phyloP scores from a whole-genome alignment of 805 yeast genomes.

The Candida nemodendra region DNA sequence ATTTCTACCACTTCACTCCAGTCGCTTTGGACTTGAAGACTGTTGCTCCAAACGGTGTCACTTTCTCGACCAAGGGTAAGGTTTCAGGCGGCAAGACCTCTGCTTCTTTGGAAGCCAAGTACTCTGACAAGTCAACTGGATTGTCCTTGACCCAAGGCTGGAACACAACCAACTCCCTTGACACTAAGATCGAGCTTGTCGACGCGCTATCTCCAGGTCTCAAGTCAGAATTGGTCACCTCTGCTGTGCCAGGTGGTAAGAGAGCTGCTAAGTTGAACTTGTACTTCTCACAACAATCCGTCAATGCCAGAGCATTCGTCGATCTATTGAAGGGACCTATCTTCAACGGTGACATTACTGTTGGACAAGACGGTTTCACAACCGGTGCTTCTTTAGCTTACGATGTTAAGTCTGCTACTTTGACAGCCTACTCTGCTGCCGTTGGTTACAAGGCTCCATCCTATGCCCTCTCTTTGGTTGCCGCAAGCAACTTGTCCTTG shows the following conservation, averaged over 20 bases:
- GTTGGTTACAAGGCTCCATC: slow-evolving; percentile 88
- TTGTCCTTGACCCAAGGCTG: slow-evolving; percentile 95
- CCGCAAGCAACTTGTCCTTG: slow-evolving; percentile 81
- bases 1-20: slow-evolving; percentile 89
- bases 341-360: slow-evolving; percentile 91
- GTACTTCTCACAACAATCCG: slow-evolving; percentile 87
- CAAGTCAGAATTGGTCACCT: slow-evolving; percentile 86
- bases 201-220: slow-evolving; percentile 94
- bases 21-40: slow-evolving; percentile 89
- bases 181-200: slow-evolving; percentile 89
- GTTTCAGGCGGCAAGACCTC: slow-evolving; percentile 77
- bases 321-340: slow-evolving; percentile 94
- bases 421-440: slow-evolving; percentile 91
- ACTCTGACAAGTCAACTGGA: slow-evolving; percentile 89
- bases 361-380: slow-evolving; percentile 94
- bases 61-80: slow-evolving; percentile 92
- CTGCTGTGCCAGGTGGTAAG: slow-evolving; percentile 80
- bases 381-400: slow-evolving; percentile 97
- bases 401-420: slow-evolving; percentile 89
- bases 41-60: slow-evolving; percentile 93
- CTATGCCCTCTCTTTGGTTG: slow-evolving; percentile 82
- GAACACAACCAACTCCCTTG: slow-evolving; percentile 89
- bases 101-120: slow-evolving; percentile 88
- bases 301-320: slow-evolving; percentile 91
- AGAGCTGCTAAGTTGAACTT: slow-evolving; percentile 89